A percentile compares a stretch with the other conserved stretches of the same genome.
Evolutionary conservation across 352 stramenopile species (phyloP).

Genomic region (Pythium insidiosum): DNA sequence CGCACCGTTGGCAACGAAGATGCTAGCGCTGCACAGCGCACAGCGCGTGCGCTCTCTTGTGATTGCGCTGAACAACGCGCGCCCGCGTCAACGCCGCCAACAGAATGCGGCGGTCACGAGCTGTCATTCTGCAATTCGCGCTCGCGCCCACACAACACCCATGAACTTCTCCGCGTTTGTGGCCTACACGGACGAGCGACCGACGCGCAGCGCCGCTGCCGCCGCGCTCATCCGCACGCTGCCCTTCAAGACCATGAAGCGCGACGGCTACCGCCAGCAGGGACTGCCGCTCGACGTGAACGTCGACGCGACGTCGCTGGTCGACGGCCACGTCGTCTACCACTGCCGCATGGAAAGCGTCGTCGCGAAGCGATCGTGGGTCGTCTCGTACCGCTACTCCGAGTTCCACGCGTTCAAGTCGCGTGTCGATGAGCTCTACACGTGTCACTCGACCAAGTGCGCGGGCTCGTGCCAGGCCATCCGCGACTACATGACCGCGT

Average conservation of each 20-base stretch:
- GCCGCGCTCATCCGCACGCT: slow-evolving; percentile 14
- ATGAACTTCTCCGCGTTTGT: too few species aligned
- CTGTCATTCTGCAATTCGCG: too few species aligned
- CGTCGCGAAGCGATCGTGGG: slow-evolving; percentile 34
- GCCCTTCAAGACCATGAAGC: slow-evolving; percentile 26
- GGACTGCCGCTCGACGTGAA: slow-evolving; percentile 41
- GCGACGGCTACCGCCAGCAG: neutral
- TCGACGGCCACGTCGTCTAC: slow-evolving; percentile 37
- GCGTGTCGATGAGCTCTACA: slow-evolving; percentile 40
- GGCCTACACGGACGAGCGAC: slow-evolving; percentile 3
- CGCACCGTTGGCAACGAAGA: too few species aligned
- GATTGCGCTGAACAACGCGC: too few species aligned
- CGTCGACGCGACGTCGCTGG: slow-evolving; percentile 23
- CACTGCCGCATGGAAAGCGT: slow-evolving; percentile 39
- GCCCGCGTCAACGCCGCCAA: too few species aligned
- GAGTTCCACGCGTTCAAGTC: slow-evolving; percentile 48
- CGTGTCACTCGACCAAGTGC: slow-evolving; percentile 45
- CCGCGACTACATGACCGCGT: slow-evolving; percentile 44
- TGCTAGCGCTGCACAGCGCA: too few species aligned
- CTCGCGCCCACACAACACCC: too few species aligned
- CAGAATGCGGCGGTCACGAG: too few species aligned
- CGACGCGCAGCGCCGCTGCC: slow-evolving; percentile 5
- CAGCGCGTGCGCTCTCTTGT: too few species aligned
- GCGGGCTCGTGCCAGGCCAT: slow-evolving; percentile 60
- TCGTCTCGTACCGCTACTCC: slow-evolving; percentile 51